Conservation (phyloP, 2,329 filamentous ascomycete species). For the Colletotrichum tabaci region DNA sequence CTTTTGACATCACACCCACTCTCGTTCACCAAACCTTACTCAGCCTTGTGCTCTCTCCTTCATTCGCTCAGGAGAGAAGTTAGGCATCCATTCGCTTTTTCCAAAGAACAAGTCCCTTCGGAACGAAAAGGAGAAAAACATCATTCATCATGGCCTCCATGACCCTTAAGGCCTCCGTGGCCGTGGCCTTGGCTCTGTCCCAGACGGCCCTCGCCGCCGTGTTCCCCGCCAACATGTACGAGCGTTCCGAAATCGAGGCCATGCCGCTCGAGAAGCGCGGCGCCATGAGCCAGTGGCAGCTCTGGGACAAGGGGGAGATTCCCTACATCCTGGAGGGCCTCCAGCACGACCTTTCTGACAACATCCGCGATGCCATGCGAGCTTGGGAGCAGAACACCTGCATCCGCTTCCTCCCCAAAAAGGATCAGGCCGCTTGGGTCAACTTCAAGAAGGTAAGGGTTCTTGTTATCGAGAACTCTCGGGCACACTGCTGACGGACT, state of each 20-base stretch:
- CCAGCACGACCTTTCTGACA: constrained; percentile 19
- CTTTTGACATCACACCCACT: background rate
- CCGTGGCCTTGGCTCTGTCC: constrained; percentile 18
- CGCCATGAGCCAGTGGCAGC: background rate
- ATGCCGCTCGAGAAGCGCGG: constrained; percentile 23
- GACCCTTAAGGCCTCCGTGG: background rate
- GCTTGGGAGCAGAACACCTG: constrained; percentile 23
- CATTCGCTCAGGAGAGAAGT: background rate
- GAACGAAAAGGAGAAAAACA: background rate
- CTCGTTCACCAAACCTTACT: background rate
- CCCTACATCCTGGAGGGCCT: constrained; percentile 17
- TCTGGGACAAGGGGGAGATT: constrained; percentile 5
- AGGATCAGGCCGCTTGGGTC: background rate
- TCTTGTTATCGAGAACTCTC: no score
- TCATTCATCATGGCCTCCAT: background rate
- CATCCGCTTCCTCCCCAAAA: constrained; percentile 20
- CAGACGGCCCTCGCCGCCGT: constrained; percentile 2
- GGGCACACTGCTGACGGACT: background rate
- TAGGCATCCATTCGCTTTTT: no score
- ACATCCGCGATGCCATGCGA: constrained; percentile 21
- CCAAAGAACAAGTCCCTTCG: background rate
- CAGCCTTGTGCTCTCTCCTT: background rate
- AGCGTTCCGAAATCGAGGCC: constrained; percentile 18
- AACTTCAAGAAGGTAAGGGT: constrained; percentile 20
- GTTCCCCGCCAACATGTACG: background rate